Base-by-base conservation (phyloP, 371 early-diverging fungal genomes). In the Mortierella sp. region DNA sequence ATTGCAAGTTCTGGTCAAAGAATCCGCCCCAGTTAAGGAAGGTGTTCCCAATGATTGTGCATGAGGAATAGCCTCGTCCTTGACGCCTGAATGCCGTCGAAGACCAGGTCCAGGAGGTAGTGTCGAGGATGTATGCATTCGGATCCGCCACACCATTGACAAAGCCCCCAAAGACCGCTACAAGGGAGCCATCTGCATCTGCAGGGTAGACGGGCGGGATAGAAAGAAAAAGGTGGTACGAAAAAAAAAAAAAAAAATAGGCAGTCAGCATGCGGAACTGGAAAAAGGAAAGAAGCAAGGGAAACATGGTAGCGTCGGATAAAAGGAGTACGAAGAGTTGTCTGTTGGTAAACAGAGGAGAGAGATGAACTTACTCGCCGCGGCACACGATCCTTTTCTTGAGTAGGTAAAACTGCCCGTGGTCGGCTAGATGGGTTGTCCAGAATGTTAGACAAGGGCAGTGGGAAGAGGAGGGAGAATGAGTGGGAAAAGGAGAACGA, bases 21-120 rank as follows among this genome's bases (percentile, higher is more conserved):
- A 62, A 70, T 1, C 76, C 76, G 23, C 76, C 76, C 76, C 76
- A 75, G 55, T 70, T 44, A 19, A 75, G 58, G 21, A 75, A 75
- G 1, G 60, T 66, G 44, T 75, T 66, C 43, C 67, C 76, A 16
- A 70, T 63, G 26, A 75, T 43, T 1, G 71, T 29, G 23, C 76
- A 75, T 16, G 76, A 70, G 7, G 68, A 21, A 21, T 70, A 56
- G 51, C 68, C 71, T 30, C 76, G 66, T 21, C 68, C 70, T 5
- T n/a, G 45, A 23, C 64, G 60, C n/a, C 44, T 16, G 25, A 48
- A 62, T 1, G 67, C 60, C n/a, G 64, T 30, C 6, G 37, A n/a
- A 25, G 57, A 67, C 76, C 76, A 75, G 1, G 57, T 57, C 76
- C 76, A 75, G n/a, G 45, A 67, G 7, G 4, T 23, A 0, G 76